Conservation (phyloP, 139 green algal genomes). For the Tetradesmus obliquus region DNA sequence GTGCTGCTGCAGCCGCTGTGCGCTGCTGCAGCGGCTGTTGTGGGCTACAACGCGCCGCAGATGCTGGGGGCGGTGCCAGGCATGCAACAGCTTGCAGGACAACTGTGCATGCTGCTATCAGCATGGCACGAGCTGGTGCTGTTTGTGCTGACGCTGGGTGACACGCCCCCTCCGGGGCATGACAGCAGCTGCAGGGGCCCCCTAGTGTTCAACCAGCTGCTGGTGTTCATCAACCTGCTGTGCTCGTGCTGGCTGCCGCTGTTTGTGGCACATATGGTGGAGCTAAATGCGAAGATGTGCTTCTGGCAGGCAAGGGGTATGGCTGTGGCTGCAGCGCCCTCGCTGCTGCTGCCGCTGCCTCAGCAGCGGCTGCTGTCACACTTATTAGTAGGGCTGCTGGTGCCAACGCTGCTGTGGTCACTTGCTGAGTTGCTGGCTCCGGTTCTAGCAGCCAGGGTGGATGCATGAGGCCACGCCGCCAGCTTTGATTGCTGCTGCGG, state of each 20-base stretch:
- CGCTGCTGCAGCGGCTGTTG: not conserved
- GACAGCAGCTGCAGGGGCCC: not conserved
- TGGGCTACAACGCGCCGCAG: not conserved
- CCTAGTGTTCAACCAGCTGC: not conserved
- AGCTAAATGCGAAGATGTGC: not conserved
- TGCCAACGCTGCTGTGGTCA: not conserved
- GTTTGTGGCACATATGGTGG: not conserved
- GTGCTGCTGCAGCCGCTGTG: not conserved
- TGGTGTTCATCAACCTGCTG: not conserved
- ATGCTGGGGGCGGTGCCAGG: not conserved
- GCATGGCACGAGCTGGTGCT: not conserved
- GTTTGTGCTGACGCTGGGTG: not conserved
- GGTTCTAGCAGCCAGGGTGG: not conserved
- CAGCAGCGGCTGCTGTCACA: not conserved
- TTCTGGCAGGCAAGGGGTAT: not conserved
- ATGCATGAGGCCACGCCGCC: not conserved
- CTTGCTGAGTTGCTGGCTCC: not conserved
- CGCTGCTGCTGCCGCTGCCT: not conserved
- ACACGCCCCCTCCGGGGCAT: not conserved
- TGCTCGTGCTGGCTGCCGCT: not conserved
- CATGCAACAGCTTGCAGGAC: not conserved
- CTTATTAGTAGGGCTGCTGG: not conserved
- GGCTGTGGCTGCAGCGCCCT: not conserved
- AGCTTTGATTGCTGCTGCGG: too few relatives aligned
- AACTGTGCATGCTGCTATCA: not conserved